Percentiles rank a stretch among this genome's conserved stretches.
Evolutionary conservation across 371 early-diverging fungal genomes (phyloP).

Genomic region (Syncephalis plumigaleata): DNA sequence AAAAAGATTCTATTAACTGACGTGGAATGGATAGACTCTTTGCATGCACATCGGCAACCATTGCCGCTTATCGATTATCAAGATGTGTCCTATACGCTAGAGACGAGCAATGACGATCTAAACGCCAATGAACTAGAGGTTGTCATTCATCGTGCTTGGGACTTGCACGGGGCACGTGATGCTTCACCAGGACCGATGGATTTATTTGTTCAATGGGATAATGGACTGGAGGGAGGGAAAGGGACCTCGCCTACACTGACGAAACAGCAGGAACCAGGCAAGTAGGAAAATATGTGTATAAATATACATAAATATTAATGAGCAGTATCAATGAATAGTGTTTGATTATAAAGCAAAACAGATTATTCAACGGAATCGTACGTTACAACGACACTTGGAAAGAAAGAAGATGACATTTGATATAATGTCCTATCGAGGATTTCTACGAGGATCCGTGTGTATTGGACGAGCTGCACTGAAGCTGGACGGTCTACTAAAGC

Average conservation of each 20-base stretch:
- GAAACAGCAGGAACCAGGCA: no score
- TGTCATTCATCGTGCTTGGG: constrained; percentile 27
- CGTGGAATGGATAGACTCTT: constrained; percentile 27
- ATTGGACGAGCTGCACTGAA: constrained; percentile 42
- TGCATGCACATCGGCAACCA: constrained; percentile 14
- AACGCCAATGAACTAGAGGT: constrained; percentile 47
- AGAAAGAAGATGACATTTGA: constrained; percentile 46
- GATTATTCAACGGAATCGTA: constrained; percentile 36
- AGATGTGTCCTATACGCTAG: constrained; percentile 35
- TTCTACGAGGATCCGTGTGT: constrained; percentile 30
- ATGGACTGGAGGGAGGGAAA: no score
- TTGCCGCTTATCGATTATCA: constrained; percentile 38
- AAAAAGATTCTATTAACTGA: constrained; percentile 39
- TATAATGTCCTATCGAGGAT: constrained; percentile 44
- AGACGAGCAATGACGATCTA: constrained; percentile 31
- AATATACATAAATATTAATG: no score
- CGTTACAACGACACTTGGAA: constrained; percentile 43
- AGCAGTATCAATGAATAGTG: no score
- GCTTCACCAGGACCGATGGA: no score
- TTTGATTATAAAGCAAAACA: no score
- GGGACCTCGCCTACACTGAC: no score
- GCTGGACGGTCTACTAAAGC: constrained; percentile 32
- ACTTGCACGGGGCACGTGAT: constrained; percentile 15
- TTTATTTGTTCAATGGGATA: no score
- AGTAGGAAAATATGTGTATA: no score